Conservation (phyloP, 352 stramenopile genomes). For the Phytophthora crassamura region DNA sequence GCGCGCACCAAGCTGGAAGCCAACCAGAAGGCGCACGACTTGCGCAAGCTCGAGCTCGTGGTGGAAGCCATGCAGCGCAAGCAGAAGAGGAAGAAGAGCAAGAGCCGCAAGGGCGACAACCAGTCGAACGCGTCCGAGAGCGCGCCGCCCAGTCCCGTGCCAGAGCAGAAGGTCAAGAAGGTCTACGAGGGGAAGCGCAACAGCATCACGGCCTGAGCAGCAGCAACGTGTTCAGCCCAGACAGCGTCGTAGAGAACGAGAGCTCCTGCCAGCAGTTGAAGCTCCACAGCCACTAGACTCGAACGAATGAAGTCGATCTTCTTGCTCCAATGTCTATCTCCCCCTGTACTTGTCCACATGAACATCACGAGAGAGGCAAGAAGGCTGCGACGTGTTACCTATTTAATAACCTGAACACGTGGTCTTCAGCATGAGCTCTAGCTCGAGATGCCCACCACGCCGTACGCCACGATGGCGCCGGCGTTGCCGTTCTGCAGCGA, state of each 20-base stretch:
- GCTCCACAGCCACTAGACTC: conserved; percentile 7
- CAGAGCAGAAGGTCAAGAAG: conserved; percentile 29
- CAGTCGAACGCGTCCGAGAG: conserved; percentile 38
- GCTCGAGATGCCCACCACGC: conserved; percentile 93
- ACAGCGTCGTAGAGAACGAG: background rate
- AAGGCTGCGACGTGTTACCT: conserved; percentile 32
- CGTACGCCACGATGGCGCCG: conserved; percentile 91
- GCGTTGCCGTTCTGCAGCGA: conserved; percentile 97
- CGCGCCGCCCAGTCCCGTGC: conserved; percentile 25
- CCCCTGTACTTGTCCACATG: background rate
- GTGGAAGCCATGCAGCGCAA: conserved; percentile 49
- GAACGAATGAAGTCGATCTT: background rate
- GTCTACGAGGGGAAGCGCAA: conserved; percentile 25
- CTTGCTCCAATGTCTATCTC: background rate
- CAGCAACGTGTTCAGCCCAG: background rate
- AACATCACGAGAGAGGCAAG: conserved; percentile 15
- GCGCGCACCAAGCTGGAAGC: conserved; percentile 59
- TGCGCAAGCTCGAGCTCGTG: conserved; percentile 54
- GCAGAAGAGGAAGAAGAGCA: conserved; percentile 47
- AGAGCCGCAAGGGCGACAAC: conserved; percentile 35
- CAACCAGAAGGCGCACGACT: conserved; percentile 54
- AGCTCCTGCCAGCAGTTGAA: conserved; percentile 6
- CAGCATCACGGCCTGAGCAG: conserved; percentile 18
- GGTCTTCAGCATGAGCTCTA: conserved; percentile 31
- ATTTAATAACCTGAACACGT: conserved; percentile 33